These are phyloP conservation scores for Grigorovia yakushimaensis DNA, from an alignment of 805 yeast species.

Conservation along the genomic window DNA sequence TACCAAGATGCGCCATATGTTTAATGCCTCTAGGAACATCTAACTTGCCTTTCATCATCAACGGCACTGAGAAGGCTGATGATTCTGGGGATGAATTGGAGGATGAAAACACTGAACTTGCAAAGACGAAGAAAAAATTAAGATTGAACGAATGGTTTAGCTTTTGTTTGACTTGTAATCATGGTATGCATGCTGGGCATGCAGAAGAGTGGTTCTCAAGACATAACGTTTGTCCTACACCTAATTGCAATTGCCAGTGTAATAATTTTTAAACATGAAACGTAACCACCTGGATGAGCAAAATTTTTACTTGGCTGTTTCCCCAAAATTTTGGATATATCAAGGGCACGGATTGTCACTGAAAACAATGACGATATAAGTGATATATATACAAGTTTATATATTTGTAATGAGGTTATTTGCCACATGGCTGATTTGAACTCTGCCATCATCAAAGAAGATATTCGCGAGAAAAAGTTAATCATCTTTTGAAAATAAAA, in stretches of 20 bases:
- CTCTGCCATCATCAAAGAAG: not conserved
- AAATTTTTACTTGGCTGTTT: too few species aligned
- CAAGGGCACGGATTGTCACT: too few species aligned
- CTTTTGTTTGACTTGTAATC: slow-evolving; percentile 83
- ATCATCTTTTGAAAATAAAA: not conserved
- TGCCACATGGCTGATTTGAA: not conserved
- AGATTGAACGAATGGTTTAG: slow-evolving; percentile 76
- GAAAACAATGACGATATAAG: not conserved
- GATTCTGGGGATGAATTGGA: slow-evolving; percentile 1
- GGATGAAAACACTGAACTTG: not conserved
- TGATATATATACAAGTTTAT: not conserved
- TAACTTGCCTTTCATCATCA: slow-evolving; percentile 25
- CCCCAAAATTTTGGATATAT: too few species aligned
- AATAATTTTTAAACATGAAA: slow-evolving; percentile 35
- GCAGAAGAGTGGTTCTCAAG: slow-evolving; percentile 93
- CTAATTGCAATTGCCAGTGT: slow-evolving; percentile 82
- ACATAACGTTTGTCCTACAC: slow-evolving; percentile 86
- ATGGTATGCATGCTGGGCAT: slow-evolving; percentile 90
- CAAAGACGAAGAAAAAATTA: slow-evolving; percentile 10
- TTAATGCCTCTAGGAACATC: slow-evolving; percentile 61
- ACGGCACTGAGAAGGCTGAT: slow-evolving; percentile 11
- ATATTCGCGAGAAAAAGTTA: not conserved
- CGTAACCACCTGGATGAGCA: not conserved
- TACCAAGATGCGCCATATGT: slow-evolving; percentile 89
- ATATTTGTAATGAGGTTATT: too few species aligned